A percentile compares a stretch with the other conserved stretches of the same genome.
Conservation (phyloP, 1,284 basidiomycete species). For the Pterula multifida region DNA sequence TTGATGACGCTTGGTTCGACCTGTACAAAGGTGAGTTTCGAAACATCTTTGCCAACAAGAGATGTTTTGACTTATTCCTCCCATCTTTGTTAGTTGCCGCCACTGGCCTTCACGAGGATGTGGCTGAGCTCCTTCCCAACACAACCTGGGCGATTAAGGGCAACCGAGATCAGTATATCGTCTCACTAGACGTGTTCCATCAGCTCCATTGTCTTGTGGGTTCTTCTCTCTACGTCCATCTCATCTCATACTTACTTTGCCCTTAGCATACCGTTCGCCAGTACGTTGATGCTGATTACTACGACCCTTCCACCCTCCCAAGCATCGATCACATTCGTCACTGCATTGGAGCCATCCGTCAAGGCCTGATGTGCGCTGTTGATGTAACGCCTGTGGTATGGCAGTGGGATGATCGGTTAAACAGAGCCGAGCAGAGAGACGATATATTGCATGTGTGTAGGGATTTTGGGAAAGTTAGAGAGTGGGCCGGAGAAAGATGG, state of each 20-base stretch:
- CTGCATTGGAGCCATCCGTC: slow-evolving; percentile 18
- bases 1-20: slow-evolving; percentile 1
- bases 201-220: slow-evolving; percentile 21
- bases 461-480: slow-evolving; percentile 14
- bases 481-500: slow-evolving; percentile 12
- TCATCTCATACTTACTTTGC: not conserved
- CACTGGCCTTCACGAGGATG: slow-evolving; percentile 13
- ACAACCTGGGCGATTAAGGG: slow-evolving; percentile 15
- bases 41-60: not conserved
- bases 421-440: slow-evolving; percentile 9
- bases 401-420: slow-evolving; percentile 15
- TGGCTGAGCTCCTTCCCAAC: slow-evolving; percentile 15
- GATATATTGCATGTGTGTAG: slow-evolving; percentile 15
- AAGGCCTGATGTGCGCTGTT: slow-evolving; percentile 18
- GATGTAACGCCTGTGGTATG: slow-evolving; percentile 14
- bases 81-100: slow-evolving; percentile 11
- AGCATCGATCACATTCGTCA: slow-evolving; percentile 14
- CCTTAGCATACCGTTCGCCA: slow-evolving; percentile 18
- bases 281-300: slow-evolving; percentile 15
- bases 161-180: slow-evolving; percentile 15
- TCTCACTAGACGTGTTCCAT: slow-evolving; percentile 20
- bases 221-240: slow-evolving; percentile 1
- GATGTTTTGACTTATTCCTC: not conserved
- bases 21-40: not conserved
- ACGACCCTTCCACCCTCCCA: slow-evolving; percentile 8